phyloP scores from a whole-genome alignment of 106 monocot genomes.

The Dendrobium officinale region DNA sequence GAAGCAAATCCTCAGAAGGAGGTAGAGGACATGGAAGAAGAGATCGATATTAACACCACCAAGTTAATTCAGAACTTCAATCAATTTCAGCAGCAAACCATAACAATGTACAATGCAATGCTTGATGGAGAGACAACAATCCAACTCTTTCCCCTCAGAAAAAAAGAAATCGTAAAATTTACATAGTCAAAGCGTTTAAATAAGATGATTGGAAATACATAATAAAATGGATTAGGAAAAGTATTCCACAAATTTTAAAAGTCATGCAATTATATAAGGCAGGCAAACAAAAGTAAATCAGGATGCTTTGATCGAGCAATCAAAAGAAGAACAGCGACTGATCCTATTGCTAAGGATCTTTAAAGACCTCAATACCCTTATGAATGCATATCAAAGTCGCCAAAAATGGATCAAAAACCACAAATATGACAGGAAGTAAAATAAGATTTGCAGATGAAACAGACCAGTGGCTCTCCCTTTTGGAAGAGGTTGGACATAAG shows the following conservation, averaged over 20 bases:
- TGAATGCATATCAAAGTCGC: not conserved
- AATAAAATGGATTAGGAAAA: not conserved
- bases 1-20: too few relatives aligned
- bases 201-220: not conserved
- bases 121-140: too few relatives aligned
- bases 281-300: not conserved
- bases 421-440: not conserved
- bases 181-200: not conserved
- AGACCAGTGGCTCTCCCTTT: conserved; percentile 74
- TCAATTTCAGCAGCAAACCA: too few relatives aligned
- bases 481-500: conserved; percentile 83
- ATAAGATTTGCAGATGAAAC: not conserved
- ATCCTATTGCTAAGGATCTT: not conserved
- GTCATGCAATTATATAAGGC: not conserved
- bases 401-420: not conserved
- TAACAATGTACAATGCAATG: too few relatives aligned
- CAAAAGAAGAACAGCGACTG: not conserved
- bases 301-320: not conserved
- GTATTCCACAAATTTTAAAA: not conserved
- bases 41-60: too few relatives aligned
- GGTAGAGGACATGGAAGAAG: too few relatives aligned
- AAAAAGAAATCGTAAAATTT: too few relatives aligned
- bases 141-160: too few relatives aligned
- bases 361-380: not conserved
- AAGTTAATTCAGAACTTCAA: too few relatives aligned